Evolutionary conservation across 1,284 basidiomycete genomes (phyloP).

Genomic region (Abortiporus biennis): DNA sequence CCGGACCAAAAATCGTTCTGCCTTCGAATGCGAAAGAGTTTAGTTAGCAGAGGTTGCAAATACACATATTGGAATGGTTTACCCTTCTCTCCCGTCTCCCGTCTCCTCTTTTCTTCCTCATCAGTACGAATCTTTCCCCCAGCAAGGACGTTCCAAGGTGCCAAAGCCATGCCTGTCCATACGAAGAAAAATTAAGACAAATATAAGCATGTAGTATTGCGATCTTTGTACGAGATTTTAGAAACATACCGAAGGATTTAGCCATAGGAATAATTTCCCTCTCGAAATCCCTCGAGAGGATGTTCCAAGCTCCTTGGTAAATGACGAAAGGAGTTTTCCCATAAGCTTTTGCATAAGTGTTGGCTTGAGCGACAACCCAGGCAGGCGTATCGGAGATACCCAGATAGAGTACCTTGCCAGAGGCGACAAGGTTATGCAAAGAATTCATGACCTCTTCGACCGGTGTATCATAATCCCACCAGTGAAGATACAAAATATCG

Average conservation of each 20-base stretch:
- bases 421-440: conserved; percentile 39
- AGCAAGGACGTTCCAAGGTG: no score
- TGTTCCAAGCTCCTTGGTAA: conserved; percentile 47
- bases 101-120: conserved; percentile 37
- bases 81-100: conserved; percentile 31
- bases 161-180: conserved; percentile 25
- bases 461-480: conserved; percentile 30
- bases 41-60: neutral
- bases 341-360: conserved; percentile 25
- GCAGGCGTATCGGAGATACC: conserved; percentile 22
- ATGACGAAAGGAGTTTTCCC: conserved; percentile 43
- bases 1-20: conserved; percentile 18
- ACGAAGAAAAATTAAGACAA: no score
- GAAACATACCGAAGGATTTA: conserved; percentile 29
- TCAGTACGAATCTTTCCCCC: conserved; percentile 43
- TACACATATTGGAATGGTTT: neutral
- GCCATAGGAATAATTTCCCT: conserved; percentile 50
- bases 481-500: no score
- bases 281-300: conserved; percentile 38
- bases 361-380: conserved; percentile 20
- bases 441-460: conserved; percentile 35
- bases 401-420: conserved; percentile 19
- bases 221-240: neutral
- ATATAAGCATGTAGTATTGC: neutral
- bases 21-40: conserved; percentile 5